Percentiles rank a stretch among this genome's conserved stretches.
These are phyloP conservation scores for Exophiala alcalophila DNA, from an alignment of 2,329 filamentous ascomycete species.

Conservation along the genomic window DNA sequence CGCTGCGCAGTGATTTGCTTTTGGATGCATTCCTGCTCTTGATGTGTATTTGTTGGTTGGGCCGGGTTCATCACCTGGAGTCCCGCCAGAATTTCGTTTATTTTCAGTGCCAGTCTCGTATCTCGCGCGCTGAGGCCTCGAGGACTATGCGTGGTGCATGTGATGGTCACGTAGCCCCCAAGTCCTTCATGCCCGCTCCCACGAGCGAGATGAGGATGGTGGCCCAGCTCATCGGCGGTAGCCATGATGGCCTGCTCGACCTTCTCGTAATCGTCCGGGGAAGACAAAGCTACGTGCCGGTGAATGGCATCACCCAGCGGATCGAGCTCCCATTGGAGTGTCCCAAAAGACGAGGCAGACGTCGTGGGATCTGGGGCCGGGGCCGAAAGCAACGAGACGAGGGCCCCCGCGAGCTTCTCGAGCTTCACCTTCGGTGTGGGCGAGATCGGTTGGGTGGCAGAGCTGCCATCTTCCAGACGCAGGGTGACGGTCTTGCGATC, in stretches of 20 bases:
- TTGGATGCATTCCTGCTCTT: background rate
- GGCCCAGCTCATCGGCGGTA: conserved; percentile 24
- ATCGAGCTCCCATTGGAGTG: conserved; percentile 26
- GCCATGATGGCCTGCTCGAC: conserved; percentile 17
- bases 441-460: conserved; percentile 14
- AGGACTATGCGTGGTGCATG: conserved; percentile 30
- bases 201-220: conserved; percentile 28
- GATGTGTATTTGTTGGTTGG: background rate
- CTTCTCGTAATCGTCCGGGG: conserved; percentile 9
- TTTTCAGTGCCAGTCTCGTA: conserved; percentile 21
- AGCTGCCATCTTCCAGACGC: conserved; percentile 9
- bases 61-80: conserved; percentile 2
- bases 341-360: conserved; percentile 7
- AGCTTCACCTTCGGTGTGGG: conserved; percentile 20
- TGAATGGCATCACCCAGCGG: conserved; percentile 26
- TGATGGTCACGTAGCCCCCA: conserved; percentile 23
- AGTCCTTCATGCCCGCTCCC: conserved; percentile 5
- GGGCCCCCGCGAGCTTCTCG: conserved; percentile 14
- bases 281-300: conserved; percentile 19
- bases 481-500: conserved; percentile 18
- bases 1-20: conserved; percentile 7
- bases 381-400: conserved; percentile 11
- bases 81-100: conserved; percentile 18
- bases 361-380: background rate
- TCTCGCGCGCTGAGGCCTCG: conserved; percentile 28